Evolutionary conservation across 2,329 filamentous ascomycete species (phyloP), one percentile per base, ranked within the genome.

Genomic region (Nothopassalora personata): DNA sequence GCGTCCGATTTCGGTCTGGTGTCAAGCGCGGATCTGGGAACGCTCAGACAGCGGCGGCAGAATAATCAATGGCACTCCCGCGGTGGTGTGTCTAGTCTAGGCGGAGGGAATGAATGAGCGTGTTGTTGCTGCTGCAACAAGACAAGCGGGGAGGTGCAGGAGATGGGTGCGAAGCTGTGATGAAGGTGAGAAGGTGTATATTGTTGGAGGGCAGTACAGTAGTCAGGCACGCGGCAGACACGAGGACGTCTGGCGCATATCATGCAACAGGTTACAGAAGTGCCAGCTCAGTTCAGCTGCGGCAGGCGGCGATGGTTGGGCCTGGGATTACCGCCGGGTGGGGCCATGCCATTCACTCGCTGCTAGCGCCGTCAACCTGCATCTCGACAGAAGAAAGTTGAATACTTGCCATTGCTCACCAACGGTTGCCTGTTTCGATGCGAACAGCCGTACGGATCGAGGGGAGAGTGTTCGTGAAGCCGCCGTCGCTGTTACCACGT

Each of bases 341-440:
- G 52, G 28, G 31, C 31, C n/a, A 23, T 39, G 31, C 31, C n/a
- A 23, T 39, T 43, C 19, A 39, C 5, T 27, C 31, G 51, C 51
- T 27, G 51, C 33, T 54, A 54, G 52, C 36, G 52, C 18, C 52
- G 50, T 46, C 34, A 54, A 45, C 39, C 19, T 54, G 52, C 52
- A 31, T 46, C 52, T 30, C 52, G 36, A 28, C 34, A 30, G 9
- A 30, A 30, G 9, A 30, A 5, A 47, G 23, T 31, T 49, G 19
- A 28, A 13, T 4, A 28, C 8, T 8, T 3, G 15, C 3, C 15
- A 46, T 46, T n/a, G n/a, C 43, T 49, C 23, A 49, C 3, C 46
- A 49, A 30, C 28, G 46, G 23, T 19, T 28, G 46, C 19, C 46
- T 49, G 46, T 43, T 43, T 43, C 13, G 3, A 18, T 18, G 39